Evolutionary conservation across 1,284 basidiomycete species (phyloP), one percentile per base, ranked within the genome.

Genomic region (Irpex sp.): DNA sequence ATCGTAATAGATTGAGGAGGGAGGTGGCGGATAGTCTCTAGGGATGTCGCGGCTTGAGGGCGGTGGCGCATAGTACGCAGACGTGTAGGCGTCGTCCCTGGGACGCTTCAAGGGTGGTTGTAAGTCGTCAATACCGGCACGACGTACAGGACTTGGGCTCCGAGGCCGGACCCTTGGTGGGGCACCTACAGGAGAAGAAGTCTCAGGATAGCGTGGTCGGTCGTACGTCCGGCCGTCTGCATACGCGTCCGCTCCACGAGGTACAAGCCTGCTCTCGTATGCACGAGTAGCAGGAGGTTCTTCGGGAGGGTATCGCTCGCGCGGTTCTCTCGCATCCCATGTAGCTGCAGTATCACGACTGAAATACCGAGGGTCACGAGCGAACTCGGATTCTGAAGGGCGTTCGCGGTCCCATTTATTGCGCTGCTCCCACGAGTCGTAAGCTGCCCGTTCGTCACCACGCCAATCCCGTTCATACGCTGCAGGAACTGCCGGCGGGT

Each of bases 301-400:
- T 11, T 56, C 59, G 34, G 64, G 67, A 13, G 68, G 61, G n/a
- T 73, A 61, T 6, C 72, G 71, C 36, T 75, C 74, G 36, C 73
- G 72, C 60, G 73, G 72, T 56, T 74, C 72, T 36, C 73, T 70
- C 7, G 74, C 72, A 63, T 75, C 73, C 74, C 74, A 75, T 3
- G 60, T 66, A 44, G 59, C 67, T 21, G 62, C 61, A 11, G 69
- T 58, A 38, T 72, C 71, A 40, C 73, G 70, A 13, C 73, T 72
- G 34, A 66, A 37, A 55, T 62, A 68, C 36, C 66, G 57, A 52
- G 60, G 52, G 37, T 69, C 67, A 11, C 69, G 56, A 11, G 67
- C 67, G 31, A 56, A 55, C 26, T 72, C 70, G 59, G 66, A 67
- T 40, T 69, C 70, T 11, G 64, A 62, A 21, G 65, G 34, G 3